Conservation (phyloP, 306 rosid species). For the Albizia julibrissin region DNA sequence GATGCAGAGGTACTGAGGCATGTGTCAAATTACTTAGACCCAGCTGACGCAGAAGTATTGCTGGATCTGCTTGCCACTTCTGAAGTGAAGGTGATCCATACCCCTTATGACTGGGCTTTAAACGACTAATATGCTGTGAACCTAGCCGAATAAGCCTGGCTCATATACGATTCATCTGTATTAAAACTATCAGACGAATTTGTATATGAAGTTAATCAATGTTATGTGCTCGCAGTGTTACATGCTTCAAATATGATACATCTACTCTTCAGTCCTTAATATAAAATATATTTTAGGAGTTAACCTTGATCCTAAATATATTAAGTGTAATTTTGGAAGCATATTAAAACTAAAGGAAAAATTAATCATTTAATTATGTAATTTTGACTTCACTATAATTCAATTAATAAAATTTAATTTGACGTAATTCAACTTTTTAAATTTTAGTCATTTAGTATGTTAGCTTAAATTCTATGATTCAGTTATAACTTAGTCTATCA, state of each 20-base stretch:
- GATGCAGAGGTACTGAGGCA: constrained; percentile 77
- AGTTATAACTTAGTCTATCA: neutral
- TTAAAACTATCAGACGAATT: constrained; percentile 1
- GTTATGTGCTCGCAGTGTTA: constrained; percentile 1
- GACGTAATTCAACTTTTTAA: neutral
- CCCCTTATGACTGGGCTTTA: constrained; percentile 78
- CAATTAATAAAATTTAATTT: neutral
- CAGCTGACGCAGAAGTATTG: constrained; percentile 57
- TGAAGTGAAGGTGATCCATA: constrained; percentile 70
- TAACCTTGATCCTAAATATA: too few relatives aligned
- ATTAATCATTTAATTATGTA: neutral
- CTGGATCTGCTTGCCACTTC: constrained; percentile 64
- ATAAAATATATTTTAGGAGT: too few relatives aligned
- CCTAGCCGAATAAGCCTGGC: neutral
- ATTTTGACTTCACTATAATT: neutral
- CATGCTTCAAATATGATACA: neutral
- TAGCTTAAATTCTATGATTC: neutral
- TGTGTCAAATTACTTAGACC: constrained; percentile 65
- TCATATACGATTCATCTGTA: constrained; percentile 9
- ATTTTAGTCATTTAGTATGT: neutral
- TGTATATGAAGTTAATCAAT: constrained; percentile 19
- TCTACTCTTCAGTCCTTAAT: neutral
- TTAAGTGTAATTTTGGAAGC: too few relatives aligned
- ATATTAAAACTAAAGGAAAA: neutral
- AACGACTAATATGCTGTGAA: constrained; percentile 42